Percentiles rank a stretch among this genome's conserved stretches.
These are phyloP conservation scores for Quercus phellos DNA, from an alignment of 331 rosid species.

Conservation along the genomic window DNA sequence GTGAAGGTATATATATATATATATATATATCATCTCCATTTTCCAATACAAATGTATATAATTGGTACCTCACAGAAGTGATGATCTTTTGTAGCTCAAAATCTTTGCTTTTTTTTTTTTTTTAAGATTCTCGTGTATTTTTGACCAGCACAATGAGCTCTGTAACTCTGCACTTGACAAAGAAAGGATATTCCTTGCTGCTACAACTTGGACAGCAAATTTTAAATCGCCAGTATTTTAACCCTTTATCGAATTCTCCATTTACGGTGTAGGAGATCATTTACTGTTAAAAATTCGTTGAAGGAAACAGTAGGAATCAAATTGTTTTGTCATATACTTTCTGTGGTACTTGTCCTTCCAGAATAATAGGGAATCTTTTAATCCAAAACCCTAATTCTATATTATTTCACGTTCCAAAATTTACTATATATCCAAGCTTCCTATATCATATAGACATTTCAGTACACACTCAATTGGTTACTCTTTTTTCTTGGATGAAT, in stretches of 20 bases:
- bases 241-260: background rate
- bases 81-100: conserved; percentile 20
- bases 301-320: background rate
- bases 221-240: conserved; percentile 2
- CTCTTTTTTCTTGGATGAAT: too few species aligned
- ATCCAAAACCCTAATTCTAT: background rate
- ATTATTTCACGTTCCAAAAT: background rate
- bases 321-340: too few species aligned
- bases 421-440: background rate
- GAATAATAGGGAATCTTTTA: background rate
- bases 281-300: background rate
- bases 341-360: too few species aligned
- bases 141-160: conserved; percentile 27
- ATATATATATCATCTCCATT: background rate
- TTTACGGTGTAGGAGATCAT: background rate
- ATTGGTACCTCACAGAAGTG: conserved; percentile 18
- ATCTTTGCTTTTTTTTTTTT: conserved; percentile 30
- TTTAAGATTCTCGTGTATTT: conserved; percentile 44
- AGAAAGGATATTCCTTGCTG: conserved; percentile 10
- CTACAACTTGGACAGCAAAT: conserved; percentile 5
- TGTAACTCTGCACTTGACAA: too few species aligned
- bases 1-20: background rate
- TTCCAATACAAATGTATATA: conserved; percentile 18
- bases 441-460: background rate
- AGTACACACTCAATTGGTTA: too few species aligned